These are phyloP conservation scores for Gymnopilus junonius DNA, from an alignment of 768 basidiomycete species.

Conservation along the genomic window DNA sequence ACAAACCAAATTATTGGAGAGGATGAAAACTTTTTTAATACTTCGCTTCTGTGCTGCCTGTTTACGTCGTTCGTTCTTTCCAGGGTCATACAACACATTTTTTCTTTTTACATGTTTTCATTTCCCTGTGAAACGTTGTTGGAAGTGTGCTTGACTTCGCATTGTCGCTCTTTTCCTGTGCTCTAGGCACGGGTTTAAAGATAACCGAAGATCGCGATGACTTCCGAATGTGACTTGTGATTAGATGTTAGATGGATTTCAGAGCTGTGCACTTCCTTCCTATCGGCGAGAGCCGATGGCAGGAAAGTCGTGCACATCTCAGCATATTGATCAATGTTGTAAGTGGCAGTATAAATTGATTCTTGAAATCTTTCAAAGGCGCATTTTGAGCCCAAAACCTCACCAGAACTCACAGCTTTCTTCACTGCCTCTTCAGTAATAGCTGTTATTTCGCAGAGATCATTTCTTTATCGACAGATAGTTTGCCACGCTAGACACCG, in stretches of 20 bases:
- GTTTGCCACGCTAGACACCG: neutral
- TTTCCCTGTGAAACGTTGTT: neutral
- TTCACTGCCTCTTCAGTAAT: neutral
- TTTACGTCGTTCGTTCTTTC: neutral
- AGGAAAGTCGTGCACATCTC: neutral
- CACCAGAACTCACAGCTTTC: neutral
- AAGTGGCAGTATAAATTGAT: conserved; percentile 2
- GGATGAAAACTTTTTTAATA: conserved; percentile 37
- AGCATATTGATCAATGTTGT: neutral
- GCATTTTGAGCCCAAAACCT: neutral
- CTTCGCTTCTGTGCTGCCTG: neutral
- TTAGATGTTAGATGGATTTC: neutral
- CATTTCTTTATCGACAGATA: neutral
- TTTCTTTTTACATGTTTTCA: neutral
- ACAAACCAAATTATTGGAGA: conserved; percentile 80
- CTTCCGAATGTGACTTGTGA: conserved; percentile 1
- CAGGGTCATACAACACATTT: neutral
- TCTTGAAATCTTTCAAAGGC: neutral
- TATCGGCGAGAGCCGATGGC: conserved; percentile 1
- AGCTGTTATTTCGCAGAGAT: neutral
- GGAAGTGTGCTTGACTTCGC: neutral
- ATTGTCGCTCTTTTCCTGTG: neutral
- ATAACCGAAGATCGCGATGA: conserved; percentile 3
- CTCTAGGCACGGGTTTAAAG: neutral
- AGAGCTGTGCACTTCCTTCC: neutral